phyloP scores from a whole-genome alignment of 176 grass and related monocot species.

The Ampelocalamus luodianensis region DNA sequence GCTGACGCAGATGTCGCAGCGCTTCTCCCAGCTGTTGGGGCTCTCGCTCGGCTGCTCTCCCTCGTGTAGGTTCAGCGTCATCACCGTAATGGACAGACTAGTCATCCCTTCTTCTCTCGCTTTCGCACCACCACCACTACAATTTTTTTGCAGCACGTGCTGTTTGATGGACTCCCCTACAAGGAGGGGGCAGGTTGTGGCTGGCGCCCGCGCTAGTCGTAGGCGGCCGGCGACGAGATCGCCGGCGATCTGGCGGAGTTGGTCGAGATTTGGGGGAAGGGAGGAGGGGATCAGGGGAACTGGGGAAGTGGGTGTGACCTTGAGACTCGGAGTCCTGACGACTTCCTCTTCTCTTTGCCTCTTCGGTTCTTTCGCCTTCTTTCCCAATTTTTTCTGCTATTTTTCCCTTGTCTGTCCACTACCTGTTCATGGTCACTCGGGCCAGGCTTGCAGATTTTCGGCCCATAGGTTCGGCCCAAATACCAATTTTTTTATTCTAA shows the following conservation, averaged over 20 bases:
- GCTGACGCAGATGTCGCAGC: constrained; percentile 90
- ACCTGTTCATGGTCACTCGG: no score
- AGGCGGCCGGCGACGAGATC: background rate
- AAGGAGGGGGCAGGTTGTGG: background rate
- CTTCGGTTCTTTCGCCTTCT: background rate
- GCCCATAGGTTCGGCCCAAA: no score
- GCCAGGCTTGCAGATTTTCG: no score
- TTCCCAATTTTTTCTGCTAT: background rate
- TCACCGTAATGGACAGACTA: constrained; percentile 82
- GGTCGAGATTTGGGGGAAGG: constrained; percentile 33
- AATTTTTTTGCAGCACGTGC: background rate
- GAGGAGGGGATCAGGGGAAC: background rate
- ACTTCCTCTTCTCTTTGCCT: background rate
- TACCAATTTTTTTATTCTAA: no score
- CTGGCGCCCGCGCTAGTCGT: background rate
- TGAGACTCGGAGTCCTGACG: background rate
- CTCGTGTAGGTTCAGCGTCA: constrained; percentile 90
- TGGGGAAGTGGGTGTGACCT: background rate
- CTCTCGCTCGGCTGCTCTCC: constrained; percentile 78
- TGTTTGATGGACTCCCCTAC: background rate
- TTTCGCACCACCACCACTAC: constrained; percentile 8
- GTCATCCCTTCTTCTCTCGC: constrained; percentile 54
- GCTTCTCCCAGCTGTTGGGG: constrained; percentile 87
- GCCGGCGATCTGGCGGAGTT: constrained; percentile 24
- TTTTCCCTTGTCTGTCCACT: background rate